phyloP scores from a whole-genome alignment of 2,329 filamentous ascomycete species.

The Lecanosticta acicola region DNA sequence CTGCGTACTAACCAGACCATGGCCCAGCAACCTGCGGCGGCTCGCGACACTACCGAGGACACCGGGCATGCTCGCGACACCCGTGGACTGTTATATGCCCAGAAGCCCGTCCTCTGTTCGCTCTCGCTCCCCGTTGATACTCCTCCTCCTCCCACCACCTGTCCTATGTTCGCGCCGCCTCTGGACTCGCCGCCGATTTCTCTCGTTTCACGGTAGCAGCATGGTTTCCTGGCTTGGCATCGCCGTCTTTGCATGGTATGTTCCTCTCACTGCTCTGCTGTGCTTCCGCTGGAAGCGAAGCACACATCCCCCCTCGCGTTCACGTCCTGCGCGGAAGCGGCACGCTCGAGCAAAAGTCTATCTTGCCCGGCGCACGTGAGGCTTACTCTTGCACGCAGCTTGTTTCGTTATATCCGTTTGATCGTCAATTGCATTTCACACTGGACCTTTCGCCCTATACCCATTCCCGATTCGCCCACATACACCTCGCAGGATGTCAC shows the following conservation, averaged over 20 bases:
- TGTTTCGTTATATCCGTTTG: slow-evolving; percentile 81
- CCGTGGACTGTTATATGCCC: slow-evolving; percentile 29
- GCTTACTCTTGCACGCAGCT: slow-evolving; percentile 48
- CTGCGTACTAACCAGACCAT: slow-evolving; percentile 18
- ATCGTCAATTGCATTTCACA: slow-evolving; percentile 80
- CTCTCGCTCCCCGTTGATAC: slow-evolving; percentile 23
- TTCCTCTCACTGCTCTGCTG: slow-evolving; percentile 1
- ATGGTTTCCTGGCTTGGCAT: slow-evolving; percentile 32
- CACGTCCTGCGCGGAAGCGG: slow-evolving; percentile 8
- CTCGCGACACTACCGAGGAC: slow-evolving; percentile 26
- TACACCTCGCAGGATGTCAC: slow-evolving; percentile 81
- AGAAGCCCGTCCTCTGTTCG: slow-evolving; percentile 22
- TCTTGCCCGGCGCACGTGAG: slow-evolving; percentile 19
- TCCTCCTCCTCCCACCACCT: slow-evolving; percentile 17
- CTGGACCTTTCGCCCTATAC: slow-evolving; percentile 80
- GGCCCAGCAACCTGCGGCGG: slow-evolving; percentile 21
- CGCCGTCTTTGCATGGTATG: slow-evolving; percentile 32
- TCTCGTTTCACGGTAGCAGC: slow-evolving; percentile 31
- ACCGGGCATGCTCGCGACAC: slow-evolving; percentile 15
- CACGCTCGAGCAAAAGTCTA: slow-evolving; percentile 13
- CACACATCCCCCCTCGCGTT: slow-evolving; percentile 3
- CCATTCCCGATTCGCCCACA: slow-evolving; percentile 72
- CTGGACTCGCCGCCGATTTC: slow-evolving; percentile 22
- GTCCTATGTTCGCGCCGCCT: slow-evolving; percentile 28
- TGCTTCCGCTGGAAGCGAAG: neutral